Conservation (phyloP, 345 rosid genomes). For the Eucalyptus dawsonii region DNA sequence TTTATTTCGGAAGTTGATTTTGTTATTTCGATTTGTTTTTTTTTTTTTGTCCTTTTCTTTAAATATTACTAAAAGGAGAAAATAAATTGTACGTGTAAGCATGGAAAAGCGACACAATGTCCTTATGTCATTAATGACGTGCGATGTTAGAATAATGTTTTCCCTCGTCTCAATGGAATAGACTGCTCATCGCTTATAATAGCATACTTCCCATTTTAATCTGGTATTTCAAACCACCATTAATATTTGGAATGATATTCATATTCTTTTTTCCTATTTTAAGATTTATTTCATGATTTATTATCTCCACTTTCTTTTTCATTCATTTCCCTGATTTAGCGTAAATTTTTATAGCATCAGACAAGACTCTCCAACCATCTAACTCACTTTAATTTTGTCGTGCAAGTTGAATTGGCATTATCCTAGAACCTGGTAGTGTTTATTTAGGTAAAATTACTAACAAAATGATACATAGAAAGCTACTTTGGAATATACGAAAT, state of each 20-base stretch:
- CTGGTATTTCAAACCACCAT: not conserved
- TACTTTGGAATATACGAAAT: not conserved
- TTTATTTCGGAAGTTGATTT: not conserved
- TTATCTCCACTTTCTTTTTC: not conserved
- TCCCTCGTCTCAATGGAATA: not conserved
- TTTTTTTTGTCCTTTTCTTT: not conserved
- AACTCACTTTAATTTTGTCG: not conserved
- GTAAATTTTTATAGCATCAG: fast-evolving
- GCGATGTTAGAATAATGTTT: not conserved
- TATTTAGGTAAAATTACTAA: not conserved
- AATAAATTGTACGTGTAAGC: not conserved
- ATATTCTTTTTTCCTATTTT: not conserved
- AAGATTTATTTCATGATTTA: not conserved
- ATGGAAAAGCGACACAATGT: not conserved
- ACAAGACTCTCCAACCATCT: not conserved
- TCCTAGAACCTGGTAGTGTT: not conserved
- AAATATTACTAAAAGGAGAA: not conserved
- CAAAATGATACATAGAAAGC: not conserved
- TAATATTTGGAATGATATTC: not conserved
- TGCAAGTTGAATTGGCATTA: not conserved
- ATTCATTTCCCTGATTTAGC: not conserved
- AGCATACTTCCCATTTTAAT: not conserved
- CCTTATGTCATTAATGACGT: not conserved
- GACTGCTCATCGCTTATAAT: not conserved
- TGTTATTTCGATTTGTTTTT: not conserved